Conservation (phyloP, 1,284 basidiomycete genomes). For the Irpex lacteus region DNA sequence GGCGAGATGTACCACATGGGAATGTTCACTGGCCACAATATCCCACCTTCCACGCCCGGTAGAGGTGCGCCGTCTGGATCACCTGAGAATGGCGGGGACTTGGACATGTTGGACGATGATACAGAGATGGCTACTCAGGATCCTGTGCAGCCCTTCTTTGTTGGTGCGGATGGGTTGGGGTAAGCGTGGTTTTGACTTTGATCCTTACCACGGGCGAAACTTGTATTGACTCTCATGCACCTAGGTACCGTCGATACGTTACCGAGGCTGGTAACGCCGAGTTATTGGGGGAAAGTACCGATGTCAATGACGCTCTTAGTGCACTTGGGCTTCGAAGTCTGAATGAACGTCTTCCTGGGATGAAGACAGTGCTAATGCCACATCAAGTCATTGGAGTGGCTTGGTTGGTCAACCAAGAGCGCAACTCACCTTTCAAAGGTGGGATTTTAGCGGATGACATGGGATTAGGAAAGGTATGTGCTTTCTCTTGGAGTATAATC, state of each 20-base stretch:
- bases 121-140: too few species aligned
- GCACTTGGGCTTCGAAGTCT: slow-evolving; percentile 41
- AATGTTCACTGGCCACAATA: slow-evolving; percentile 3
- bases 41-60: neutral
- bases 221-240: too few species aligned
- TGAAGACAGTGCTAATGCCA: slow-evolving; percentile 57
- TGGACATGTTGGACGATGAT: slow-evolving; percentile 1
- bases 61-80: neutral
- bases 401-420: slow-evolving; percentile 64
- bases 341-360: slow-evolving; percentile 42
- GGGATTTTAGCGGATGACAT: slow-evolving; percentile 81
- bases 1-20: neutral
- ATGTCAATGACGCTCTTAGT: slow-evolving; percentile 45
- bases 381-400: slow-evolving; percentile 66
- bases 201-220: too few species aligned
- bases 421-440: slow-evolving; percentile 37
- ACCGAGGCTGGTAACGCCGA: slow-evolving; percentile 54
- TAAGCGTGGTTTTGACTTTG: neutral
- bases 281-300: slow-evolving; percentile 52
- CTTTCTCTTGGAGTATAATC: too few species aligned
- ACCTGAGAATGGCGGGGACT: slow-evolving; percentile 25
- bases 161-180: neutral
- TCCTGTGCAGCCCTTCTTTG: neutral
- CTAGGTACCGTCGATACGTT: slow-evolving; percentile 36
- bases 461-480: slow-evolving; percentile 53